These are phyloP conservation scores for Trichophyton simii DNA, from an alignment of 2,329 filamentous ascomycete species.

Conservation along the genomic window DNA sequence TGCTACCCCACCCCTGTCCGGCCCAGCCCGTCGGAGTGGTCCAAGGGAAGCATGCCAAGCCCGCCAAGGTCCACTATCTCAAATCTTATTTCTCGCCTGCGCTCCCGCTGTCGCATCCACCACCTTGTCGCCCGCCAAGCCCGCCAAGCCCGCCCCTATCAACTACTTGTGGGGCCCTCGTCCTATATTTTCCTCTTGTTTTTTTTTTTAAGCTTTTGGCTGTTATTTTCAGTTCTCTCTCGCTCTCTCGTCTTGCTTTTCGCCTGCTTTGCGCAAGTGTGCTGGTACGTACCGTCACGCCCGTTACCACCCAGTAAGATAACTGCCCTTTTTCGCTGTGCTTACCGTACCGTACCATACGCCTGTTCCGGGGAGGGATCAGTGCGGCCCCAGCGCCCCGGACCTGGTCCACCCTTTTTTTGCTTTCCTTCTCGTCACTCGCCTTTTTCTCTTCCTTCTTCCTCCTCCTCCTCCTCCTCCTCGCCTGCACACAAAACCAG, in stretches of 20 bases:
- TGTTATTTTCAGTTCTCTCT: neutral
- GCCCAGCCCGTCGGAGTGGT: constrained; percentile 1
- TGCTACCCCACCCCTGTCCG: neutral
- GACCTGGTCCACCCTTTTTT: constrained; percentile 1
- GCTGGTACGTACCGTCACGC: no score
- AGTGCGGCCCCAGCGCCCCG: constrained; percentile 5
- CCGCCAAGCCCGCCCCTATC: no score
- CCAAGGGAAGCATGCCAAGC: neutral
- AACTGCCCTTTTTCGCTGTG: no score
- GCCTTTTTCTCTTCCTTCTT: neutral
- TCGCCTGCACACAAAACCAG: neutral
- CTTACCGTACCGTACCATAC: neutral
- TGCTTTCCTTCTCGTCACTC: neutral
- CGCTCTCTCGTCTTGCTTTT: neutral
- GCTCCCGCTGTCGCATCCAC: neutral
- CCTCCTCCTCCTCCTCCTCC: neutral
- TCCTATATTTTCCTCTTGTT: neutral
- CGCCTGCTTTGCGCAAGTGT: no score
- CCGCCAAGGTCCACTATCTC: neutral
- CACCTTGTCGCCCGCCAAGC: no score
- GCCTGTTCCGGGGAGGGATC: neutral
- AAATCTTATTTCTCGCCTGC: neutral
- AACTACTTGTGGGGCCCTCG: neutral
- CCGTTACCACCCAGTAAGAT: no score
- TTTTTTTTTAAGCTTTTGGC: neutral